Base-by-base conservation (phyloP, 2,329 filamentous ascomycete species). In the Tolypocladium ovalisporum region DNA sequence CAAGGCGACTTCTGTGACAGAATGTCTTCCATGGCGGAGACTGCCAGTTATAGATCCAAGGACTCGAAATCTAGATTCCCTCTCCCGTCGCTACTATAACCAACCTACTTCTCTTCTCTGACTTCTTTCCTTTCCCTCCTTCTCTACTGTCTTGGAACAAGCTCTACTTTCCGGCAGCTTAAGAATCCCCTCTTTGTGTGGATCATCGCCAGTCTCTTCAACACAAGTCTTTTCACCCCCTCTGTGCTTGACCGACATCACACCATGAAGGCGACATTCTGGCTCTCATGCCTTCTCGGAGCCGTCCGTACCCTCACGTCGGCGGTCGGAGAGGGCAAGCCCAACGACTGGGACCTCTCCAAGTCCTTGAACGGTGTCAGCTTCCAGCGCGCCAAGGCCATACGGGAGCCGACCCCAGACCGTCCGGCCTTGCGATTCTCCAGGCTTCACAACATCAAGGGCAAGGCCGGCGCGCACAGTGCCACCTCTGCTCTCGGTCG, bases 291-390 rank as follows among this genome's bases (percentile, higher is more conserved):
- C 40, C 36, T 62, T 19, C 51, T 64, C 19, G 62, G 56, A 22
- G 29, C 57, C 22, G 29, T 57, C 32, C 42, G 58, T 34, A 58
- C 55, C 17, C 42, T 57, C 17, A 55, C 37, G n/a, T 52, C 34
- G 19, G 39, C 56, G 29, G 52, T 29, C 9, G 56, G 53, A 3
- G 54, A 55, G 17, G 32, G 10, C 53, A 57, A n/a, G 52, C 35
- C 27, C 15, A 15, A 22, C 57, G 62, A 62, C 44, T 70, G 67
- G 67, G 71, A 74, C 39, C 58, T 75, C 17, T 67, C 67, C 8
- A 66, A 66, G 59, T 67, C 71, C 17, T 64, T 75, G 55, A 72
- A 73, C 32, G 73, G 71, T 10, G 63, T 76, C 60, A 65, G 62
- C 29, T 75, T 76, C 57, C 65, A 74, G 59, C 63, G 68, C 37